Percentiles rank a stretch among this genome's conserved stretches.
phyloP scores from a whole-genome alignment of 108 stramenopile genomes.

The Chaetoceros muelleri region DNA sequence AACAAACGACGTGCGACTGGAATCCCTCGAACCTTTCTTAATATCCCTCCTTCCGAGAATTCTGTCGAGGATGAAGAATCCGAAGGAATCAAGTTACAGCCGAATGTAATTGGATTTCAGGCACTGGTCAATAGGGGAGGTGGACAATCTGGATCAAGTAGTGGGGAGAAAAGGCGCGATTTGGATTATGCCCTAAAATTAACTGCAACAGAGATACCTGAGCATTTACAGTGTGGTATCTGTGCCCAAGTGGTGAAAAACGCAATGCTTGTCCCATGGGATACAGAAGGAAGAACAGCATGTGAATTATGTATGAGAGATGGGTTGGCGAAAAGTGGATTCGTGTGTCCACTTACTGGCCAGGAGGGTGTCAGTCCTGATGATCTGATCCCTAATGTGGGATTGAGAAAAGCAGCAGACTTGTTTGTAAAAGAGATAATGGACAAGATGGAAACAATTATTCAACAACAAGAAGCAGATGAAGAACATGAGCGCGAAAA shows the following conservation, averaged over 20 bases:
- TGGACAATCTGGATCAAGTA: slow-evolving; percentile 46
- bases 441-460: slow-evolving; percentile 73
- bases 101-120: slow-evolving; percentile 57
- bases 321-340: slow-evolving; percentile 63
- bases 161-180: slow-evolving; percentile 34
- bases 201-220: slow-evolving; percentile 61
- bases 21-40: slow-evolving; percentile 75
- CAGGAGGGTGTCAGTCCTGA: slow-evolving; percentile 75
- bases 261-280: slow-evolving; percentile 80
- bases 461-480: slow-evolving; percentile 58
- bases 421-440: slow-evolving; percentile 57
- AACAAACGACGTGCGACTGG: slow-evolving; percentile 65
- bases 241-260: slow-evolving; percentile 55
- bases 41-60: slow-evolving; percentile 33
- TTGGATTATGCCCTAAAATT: slow-evolving; percentile 73
- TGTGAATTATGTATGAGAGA: slow-evolving; percentile 79
- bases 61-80: slow-evolving; percentile 11
- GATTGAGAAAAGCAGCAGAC: slow-evolving; percentile 72
- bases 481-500: slow-evolving; percentile 23
- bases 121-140: slow-evolving; percentile 63
- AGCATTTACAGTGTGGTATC: slow-evolving; percentile 72
- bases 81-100: slow-evolving; percentile 42
- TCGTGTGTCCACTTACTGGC: slow-evolving; percentile 73
- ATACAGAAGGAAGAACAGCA: slow-evolving; percentile 60
- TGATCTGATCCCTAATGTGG: slow-evolving; percentile 65